Evolutionary conservation across 2,329 filamentous ascomycete species (phyloP).

Genomic region (Rhynchosporium graminicola): DNA sequence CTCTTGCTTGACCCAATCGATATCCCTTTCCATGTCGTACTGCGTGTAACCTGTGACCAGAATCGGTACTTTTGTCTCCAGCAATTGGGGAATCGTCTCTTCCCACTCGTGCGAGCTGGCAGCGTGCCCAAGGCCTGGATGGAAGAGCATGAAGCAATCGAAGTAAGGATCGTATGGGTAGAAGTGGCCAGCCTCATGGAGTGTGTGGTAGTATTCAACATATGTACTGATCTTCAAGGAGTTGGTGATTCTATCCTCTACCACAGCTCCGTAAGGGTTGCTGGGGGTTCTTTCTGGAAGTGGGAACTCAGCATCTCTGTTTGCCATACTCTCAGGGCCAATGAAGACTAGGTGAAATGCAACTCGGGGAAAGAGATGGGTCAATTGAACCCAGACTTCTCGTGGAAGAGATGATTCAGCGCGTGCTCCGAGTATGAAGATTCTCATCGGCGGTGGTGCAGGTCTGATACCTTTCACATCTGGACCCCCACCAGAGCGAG

Average conservation of each 20-base stretch:
- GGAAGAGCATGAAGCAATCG: conserved; percentile 95
- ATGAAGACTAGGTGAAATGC: conserved; percentile 91
- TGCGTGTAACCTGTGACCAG: conserved; percentile 96
- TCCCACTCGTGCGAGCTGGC: conserved; percentile 93
- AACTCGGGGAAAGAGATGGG: conserved; percentile 93
- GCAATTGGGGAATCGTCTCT: conserved; percentile 81
- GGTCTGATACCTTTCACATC: conserved; percentile 78
- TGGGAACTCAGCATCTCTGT: conserved; percentile 90
- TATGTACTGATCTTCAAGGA: conserved; percentile 97
- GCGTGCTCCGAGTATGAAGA: conserved; percentile 92
- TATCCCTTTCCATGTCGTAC: conserved; percentile 89
- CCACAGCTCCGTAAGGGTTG: conserved; percentile 92
- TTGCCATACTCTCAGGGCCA: conserved; percentile 92
- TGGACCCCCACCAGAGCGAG: conserved; percentile 71
- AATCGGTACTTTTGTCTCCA: conserved; percentile 95
- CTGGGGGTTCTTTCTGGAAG: conserved; percentile 78
- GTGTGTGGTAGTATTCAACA: conserved; percentile 96
- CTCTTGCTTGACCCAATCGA: conserved; percentile 84
- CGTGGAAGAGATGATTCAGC: conserved; percentile 97
- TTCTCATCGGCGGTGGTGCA: conserved; percentile 81
- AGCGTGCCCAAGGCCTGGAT: conserved; percentile 93
- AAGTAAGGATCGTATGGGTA: conserved; percentile 97
- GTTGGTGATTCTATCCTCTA: conserved; percentile 86
- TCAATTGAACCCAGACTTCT: conserved; percentile 89
- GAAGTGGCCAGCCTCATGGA: conserved; percentile 89